These are phyloP conservation scores for Teratosphaeria nubilosa DNA, from an alignment of 2,329 filamentous ascomycete species.

Conservation along the genomic window DNA sequence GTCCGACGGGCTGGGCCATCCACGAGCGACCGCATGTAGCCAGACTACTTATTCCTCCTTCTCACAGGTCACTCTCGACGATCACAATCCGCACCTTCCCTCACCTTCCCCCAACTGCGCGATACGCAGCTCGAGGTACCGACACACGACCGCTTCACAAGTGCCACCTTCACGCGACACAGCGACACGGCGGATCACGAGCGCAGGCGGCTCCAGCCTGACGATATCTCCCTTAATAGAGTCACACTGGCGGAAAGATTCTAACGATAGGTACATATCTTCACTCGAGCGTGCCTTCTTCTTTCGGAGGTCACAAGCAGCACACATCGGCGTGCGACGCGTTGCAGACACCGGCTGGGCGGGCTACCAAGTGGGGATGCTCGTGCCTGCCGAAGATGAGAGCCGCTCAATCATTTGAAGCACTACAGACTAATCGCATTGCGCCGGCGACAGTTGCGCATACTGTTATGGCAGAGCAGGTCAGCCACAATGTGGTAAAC, in stretches of 20 bases:
- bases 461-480: slow-evolving; percentile 64
- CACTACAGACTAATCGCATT: not conserved
- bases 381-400: not conserved
- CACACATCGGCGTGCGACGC: not conserved
- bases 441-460: slow-evolving; percentile 13
- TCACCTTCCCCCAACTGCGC: not conserved
- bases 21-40: not conserved
- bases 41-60: not conserved
- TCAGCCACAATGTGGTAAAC: slow-evolving; percentile 61
- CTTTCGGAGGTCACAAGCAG: not conserved
- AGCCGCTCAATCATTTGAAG: not conserved
- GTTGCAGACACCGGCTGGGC: not conserved
- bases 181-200: not conserved
- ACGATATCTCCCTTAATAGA: not conserved
- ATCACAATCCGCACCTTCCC: not conserved
- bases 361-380: not conserved
- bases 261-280: not conserved
- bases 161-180: not conserved
- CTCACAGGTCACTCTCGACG: not conserved
- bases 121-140: not conserved
- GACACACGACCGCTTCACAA: not conserved
- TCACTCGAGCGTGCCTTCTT: not conserved
- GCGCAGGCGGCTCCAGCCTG: not conserved
- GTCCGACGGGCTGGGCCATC: no score
- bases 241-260: not conserved